Percentiles rank a stretch among this genome's conserved stretches.
Conservation (phyloP, 306 rosid species). For the Dicorynia guianensis region DNA sequence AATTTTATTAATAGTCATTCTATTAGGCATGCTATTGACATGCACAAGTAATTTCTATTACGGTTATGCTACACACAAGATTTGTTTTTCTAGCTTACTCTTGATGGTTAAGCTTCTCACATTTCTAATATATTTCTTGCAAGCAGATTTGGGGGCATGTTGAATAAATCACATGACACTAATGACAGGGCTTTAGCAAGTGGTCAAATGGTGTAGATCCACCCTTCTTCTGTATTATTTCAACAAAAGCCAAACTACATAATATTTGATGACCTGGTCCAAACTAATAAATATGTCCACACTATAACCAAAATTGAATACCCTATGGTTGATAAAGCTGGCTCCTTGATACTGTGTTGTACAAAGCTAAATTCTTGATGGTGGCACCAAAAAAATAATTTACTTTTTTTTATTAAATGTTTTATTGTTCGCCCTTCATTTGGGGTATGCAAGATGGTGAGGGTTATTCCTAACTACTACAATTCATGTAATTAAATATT, state of each 20-base stretch:
- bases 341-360: constrained; percentile 85
- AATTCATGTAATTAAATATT: no score
- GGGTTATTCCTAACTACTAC: no score
- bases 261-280: constrained; percentile 74
- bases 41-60: constrained; percentile 71
- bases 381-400: constrained; percentile 45
- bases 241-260: constrained; percentile 78
- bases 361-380: constrained; percentile 54
- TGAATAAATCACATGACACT: constrained; percentile 54
- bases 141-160: constrained; percentile 81
- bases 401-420: constrained; percentile 14
- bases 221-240: constrained; percentile 86
- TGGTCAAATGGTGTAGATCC: constrained; percentile 88
- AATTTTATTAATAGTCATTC: constrained; percentile 86
- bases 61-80: constrained; percentile 13
- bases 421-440: constrained; percentile 5
- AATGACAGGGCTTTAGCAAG: constrained; percentile 89
- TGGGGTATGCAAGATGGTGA: no score
- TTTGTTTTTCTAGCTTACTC: background rate
- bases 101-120: constrained; percentile 39
- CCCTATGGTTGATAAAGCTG: constrained; percentile 85
- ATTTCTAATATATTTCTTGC: constrained; percentile 44
- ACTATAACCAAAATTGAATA: constrained; percentile 73
- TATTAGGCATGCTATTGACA: constrained; percentile 86
- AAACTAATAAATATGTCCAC: constrained; percentile 79